Conservation (phyloP, 495 filamentous ascomycete species). For the Acidomyces sp. region DNA sequence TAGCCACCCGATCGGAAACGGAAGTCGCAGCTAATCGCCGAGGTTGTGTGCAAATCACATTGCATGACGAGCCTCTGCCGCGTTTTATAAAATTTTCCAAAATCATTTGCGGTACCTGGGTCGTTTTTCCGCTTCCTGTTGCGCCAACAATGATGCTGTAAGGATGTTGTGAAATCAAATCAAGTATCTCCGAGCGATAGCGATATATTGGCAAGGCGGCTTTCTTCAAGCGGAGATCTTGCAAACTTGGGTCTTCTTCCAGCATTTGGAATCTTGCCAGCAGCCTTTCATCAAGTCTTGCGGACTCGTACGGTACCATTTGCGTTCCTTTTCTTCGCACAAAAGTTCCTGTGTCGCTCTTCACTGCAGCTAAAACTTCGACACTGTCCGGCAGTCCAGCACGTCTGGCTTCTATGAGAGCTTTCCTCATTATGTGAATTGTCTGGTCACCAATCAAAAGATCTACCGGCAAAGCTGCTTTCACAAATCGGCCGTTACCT, state of each 20-base stretch:
- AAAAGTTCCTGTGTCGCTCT: conserved; percentile 5
- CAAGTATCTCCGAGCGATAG: conserved; percentile 32
- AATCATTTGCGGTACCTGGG: conserved; percentile 48
- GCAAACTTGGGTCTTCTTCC: conserved; percentile 23
- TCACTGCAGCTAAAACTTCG: conserved; percentile 19
- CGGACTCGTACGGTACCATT: conserved; percentile 18
- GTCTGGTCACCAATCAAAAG: conserved; percentile 29
- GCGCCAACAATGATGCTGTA: conserved; percentile 44
- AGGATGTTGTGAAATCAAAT: conserved; percentile 36
- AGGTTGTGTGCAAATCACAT: conserved; percentile 48
- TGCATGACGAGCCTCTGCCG: conserved; percentile 33
- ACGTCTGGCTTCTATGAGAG: conserved; percentile 25
- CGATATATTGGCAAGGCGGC: conserved; percentile 39
- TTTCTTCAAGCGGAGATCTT: conserved; percentile 28
- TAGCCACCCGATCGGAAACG: conserved; percentile 42
- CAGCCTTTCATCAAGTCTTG: conserved; percentile 22
- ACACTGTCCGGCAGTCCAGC: conserved; percentile 32
- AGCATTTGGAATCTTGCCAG: conserved; percentile 24
- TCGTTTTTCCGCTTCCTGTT: conserved; percentile 49
- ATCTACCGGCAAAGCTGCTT: conserved; percentile 24
- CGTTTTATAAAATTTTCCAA: conserved; percentile 38
- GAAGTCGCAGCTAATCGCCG: conserved; percentile 44
- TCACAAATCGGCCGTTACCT: conserved; percentile 33
- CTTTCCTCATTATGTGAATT: conserved; percentile 31
- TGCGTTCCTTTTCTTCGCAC: conserved; percentile 12